Conservation (phyloP, 73 alveolate genomes). For the Paraurostyla sp. region DNA sequence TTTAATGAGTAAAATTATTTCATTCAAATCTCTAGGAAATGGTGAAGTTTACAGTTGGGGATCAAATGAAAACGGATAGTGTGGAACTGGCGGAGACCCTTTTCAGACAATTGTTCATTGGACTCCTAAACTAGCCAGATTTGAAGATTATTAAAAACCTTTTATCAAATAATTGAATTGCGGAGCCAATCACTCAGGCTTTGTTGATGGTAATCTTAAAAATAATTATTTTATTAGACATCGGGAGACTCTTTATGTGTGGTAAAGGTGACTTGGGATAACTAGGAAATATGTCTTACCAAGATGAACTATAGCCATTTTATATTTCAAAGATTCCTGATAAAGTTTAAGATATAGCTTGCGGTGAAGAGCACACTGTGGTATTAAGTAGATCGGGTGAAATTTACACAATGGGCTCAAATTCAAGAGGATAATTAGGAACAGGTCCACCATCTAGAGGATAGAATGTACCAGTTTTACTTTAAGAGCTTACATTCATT, state of each 20-base stretch:
- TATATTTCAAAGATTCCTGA: slow-evolving; percentile 31
- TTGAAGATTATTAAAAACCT: slow-evolving; percentile 38
- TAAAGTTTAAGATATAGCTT: slow-evolving; percentile 68
- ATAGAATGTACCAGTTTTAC: slow-evolving; percentile 20
- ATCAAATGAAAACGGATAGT: slow-evolving; percentile 77
- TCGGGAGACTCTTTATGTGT: slow-evolving; percentile 73
- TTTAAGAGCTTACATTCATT: slow-evolving; percentile 67
- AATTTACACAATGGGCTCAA: slow-evolving; percentile 81
- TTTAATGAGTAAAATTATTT: slow-evolving; percentile 22
- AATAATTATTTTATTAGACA: background rate
- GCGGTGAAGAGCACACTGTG: slow-evolving; percentile 78
- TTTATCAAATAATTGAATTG: slow-evolving; percentile 38
- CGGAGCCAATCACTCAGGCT: slow-evolving; percentile 76
- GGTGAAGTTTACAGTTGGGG: slow-evolving; percentile 96
- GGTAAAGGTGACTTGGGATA: slow-evolving; percentile 81
- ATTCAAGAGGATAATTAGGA: slow-evolving; percentile 81
- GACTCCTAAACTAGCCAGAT: background rate
- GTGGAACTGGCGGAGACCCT: slow-evolving; percentile 66
- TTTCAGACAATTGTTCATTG: slow-evolving; percentile 13
- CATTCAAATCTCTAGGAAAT: slow-evolving; percentile 42
- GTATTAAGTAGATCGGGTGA: slow-evolving; percentile 68
- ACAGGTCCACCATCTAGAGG: slow-evolving; percentile 68
- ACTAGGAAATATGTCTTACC: slow-evolving; percentile 66
- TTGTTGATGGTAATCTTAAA: slow-evolving; percentile 59
- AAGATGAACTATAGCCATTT: slow-evolving; percentile 64